Conservation (phyloP, 306 rosid species). For the Ammopiptanthus mongolicus region DNA sequence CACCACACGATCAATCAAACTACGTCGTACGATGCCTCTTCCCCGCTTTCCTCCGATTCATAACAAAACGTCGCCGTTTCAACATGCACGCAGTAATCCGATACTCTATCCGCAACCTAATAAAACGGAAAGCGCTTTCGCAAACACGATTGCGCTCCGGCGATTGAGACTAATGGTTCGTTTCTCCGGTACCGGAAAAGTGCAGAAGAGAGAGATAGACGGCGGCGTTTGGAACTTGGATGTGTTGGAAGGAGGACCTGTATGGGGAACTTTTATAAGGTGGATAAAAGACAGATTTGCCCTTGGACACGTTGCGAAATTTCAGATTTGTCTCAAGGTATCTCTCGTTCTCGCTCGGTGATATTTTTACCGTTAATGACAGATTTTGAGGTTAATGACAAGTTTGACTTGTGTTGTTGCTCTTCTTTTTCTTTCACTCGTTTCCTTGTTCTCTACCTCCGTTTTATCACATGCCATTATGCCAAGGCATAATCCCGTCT, state of each 20-base stretch:
- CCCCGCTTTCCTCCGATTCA: conserved; percentile 28
- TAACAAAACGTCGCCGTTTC: conserved; percentile 54
- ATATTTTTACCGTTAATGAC: conserved; percentile 50
- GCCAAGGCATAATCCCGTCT: too few species aligned
- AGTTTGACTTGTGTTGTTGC: conserved; percentile 42
- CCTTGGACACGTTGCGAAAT: neutral
- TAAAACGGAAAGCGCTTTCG: neutral
- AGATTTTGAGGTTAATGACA: conserved; percentile 45
- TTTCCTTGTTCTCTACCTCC: too few species aligned
- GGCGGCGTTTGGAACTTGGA: conserved; percentile 35
- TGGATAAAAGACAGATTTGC: conserved; percentile 22
- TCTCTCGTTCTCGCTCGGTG: conserved; percentile 6
- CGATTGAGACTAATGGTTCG: neutral
- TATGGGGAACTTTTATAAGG: conserved; percentile 43
- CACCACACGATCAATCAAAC: conserved; percentile 56
- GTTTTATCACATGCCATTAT: too few species aligned
- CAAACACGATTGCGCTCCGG: neutral
- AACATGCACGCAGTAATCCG: conserved; percentile 65
- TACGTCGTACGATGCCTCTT: conserved; percentile 46
- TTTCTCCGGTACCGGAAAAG: conserved; percentile 47
- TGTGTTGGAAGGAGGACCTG: conserved; percentile 45
- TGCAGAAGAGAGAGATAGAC: conserved; percentile 11
- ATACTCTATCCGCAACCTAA: neutral
- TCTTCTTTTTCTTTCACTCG: neutral
- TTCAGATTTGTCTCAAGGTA: conserved; percentile 41